Percentiles rank a stretch among this genome's conserved stretches.
These are phyloP conservation scores for Pyricularia grisea DNA, from an alignment of 2,329 filamentous ascomycete genomes.

Conservation along the genomic window DNA sequence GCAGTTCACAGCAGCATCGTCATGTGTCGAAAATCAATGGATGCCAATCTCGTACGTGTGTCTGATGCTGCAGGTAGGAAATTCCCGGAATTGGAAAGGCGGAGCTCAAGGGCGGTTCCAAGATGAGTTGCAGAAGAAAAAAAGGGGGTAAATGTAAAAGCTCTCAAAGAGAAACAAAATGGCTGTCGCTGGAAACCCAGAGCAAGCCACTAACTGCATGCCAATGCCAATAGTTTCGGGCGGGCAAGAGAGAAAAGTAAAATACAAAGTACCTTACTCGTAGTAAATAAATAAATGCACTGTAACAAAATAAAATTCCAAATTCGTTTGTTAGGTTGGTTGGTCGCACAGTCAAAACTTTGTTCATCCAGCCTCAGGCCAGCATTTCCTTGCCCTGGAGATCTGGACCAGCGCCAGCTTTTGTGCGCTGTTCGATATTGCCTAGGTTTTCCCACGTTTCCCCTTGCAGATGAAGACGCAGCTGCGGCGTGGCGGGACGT, in stretches of 20 bases:
- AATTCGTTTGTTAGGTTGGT: not conserved
- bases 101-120: not conserved
- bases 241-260: not conserved
- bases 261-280: too few species aligned
- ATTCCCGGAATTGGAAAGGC: not conserved
- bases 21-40: not conserved
- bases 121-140: not conserved
- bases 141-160: too few species aligned
- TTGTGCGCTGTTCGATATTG: not conserved
- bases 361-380: not conserved
- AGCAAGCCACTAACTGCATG: not conserved
- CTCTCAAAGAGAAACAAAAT: not conserved
- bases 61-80: not conserved
- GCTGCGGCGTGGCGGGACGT: not conserved
- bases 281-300: not conserved
- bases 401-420: not conserved
- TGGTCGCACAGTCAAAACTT: not conserved
- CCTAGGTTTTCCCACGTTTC: not conserved
- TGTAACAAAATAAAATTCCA: too few species aligned
- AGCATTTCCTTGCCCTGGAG: not conserved
- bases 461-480: conserved; percentile 1
- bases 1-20: not conserved
- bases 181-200: not conserved
- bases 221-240: not conserved
- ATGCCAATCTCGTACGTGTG: not conserved